phyloP scores from a whole-genome alignment of 768 basidiomycete genomes.

The Royoungia palumana region DNA sequence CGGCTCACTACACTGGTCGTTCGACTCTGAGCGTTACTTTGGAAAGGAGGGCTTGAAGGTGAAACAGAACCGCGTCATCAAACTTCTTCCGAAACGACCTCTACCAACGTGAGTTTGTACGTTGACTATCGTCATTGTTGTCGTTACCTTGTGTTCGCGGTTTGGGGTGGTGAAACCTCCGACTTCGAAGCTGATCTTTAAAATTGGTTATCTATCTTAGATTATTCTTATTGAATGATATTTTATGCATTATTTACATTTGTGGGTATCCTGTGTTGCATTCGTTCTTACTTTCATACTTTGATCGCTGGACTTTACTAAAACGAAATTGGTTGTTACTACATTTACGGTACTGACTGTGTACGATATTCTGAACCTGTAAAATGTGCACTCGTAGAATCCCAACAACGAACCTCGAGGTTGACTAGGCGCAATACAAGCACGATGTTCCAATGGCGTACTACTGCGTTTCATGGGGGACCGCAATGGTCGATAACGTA shows the following conservation, averaged over 20 bases:
- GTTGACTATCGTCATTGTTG: not conserved
- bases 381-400: not conserved
- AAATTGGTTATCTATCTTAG: conserved; percentile 4
- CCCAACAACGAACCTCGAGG: not conserved
- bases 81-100: conserved; percentile 43
- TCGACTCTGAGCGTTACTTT: conserved; percentile 67
- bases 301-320: conserved; percentile 5
- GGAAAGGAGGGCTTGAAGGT: conserved; percentile 52
- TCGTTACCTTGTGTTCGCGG: not conserved
- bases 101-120: conserved; percentile 9
- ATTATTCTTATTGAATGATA: conserved; percentile 7
- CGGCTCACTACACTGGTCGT: too few species aligned
- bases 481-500: conserved; percentile 79
- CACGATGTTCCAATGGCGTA: too few species aligned
- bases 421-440: not conserved
- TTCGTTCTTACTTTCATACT: conserved; percentile 13
- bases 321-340: not conserved
- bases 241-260: conserved; percentile 2
- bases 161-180: not conserved
- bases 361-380: not conserved
- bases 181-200: not conserved
- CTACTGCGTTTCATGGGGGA: conserved; percentile 13
- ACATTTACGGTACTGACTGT: conserved; percentile 1
- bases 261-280: not conserved
- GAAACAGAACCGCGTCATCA: conserved; percentile 51